These are phyloP conservation scores for Metschnikowia drakensbergensis DNA, from an alignment of 805 yeast species.

Conservation along the genomic window DNA sequence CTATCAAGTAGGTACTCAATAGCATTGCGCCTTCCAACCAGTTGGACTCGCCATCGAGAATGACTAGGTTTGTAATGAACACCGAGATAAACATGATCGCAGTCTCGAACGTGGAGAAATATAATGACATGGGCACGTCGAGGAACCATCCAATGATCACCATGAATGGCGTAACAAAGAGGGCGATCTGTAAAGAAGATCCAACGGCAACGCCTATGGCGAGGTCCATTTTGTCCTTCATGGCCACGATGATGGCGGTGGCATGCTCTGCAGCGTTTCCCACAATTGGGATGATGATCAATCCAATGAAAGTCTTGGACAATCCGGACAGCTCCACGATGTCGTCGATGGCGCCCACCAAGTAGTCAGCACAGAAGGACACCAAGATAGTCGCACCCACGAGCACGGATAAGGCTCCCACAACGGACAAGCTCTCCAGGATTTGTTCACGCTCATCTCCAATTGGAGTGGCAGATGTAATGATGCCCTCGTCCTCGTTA, in stretches of 20 bases:
- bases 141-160: constrained; percentile 91
- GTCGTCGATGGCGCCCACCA: constrained; percentile 90
- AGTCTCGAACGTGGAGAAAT: constrained; percentile 90
- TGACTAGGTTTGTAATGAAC: constrained; percentile 78
- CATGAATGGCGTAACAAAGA: constrained; percentile 93
- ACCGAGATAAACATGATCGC: constrained; percentile 88
- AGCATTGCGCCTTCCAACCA: constrained; percentile 98
- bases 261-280: constrained; percentile 99
- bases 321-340: constrained; percentile 81
- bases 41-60: constrained; percentile 90
- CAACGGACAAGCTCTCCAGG: constrained; percentile 44
- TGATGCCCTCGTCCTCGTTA: constrained; percentile 40
- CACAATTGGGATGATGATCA: constrained; percentile 90
- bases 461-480: constrained; percentile 28
- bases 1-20: constrained; percentile 77
- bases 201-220: constrained; percentile 98
- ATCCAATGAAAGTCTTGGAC: constrained; percentile 92
- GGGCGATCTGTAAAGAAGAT: constrained; percentile 89
- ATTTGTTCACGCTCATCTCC: constrained; percentile 18
- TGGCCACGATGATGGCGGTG: constrained; percentile 91
- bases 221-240: constrained; percentile 94
- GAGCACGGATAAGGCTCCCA: constrained; percentile 53
- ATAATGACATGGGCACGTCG: constrained; percentile 88
- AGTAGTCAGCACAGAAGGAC: constrained; percentile 86
- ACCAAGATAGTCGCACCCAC: constrained; percentile 70